Evolutionary conservation across 192 early-diverging fungal species (phyloP), one percentile per base, ranked within the genome.

Genomic region (Coemansia sp.): DNA sequence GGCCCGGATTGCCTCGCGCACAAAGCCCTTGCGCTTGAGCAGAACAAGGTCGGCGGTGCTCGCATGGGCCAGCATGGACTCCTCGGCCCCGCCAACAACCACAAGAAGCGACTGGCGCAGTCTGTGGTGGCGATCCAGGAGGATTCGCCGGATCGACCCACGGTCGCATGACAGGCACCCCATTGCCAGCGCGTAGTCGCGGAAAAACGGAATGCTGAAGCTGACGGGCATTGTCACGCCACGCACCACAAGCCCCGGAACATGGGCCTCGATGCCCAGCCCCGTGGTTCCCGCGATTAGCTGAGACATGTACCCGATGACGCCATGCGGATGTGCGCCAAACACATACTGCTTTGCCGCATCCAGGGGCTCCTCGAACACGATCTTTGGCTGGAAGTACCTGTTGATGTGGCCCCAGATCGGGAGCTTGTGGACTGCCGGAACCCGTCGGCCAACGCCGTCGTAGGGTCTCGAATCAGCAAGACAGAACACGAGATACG

Each of bases 41-140:
- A 96, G 75, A 0, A 90, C 87, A 48, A 96, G 73, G 64, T 94
- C 90, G 20, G 85, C 70, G 3, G 82, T 75, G 22, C 86, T 85
- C 8, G 88, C 87, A 39, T 85, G 84, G 5, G 92, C 93, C 42
- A 85, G 74, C 49, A 93, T 85, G 44, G 90, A 86, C 70, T 99
- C 97, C 25, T 88, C 83, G 1, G 95, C 95, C 5, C 97, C 97
- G 13, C 97, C 97, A 10, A 97, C 89, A 8, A 96, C 97, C 57
- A 97, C 89, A 51, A 93, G 59, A n/a, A 82, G 71, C 12, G 79
- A 82, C 61, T 77, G 75, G 41, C 63, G 74, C 48, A 74, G 56
- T 7, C 66, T 59, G 55, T 87, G 75, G 87, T 88, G 22, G 85
- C 89, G 54, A 83, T 78, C 44, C 85, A 92, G 48, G 85, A 98